These are phyloP conservation scores for Pseudogymnoascus sp. DNA, from an alignment of 2,329 filamentous ascomycete species.

Conservation along the genomic window DNA sequence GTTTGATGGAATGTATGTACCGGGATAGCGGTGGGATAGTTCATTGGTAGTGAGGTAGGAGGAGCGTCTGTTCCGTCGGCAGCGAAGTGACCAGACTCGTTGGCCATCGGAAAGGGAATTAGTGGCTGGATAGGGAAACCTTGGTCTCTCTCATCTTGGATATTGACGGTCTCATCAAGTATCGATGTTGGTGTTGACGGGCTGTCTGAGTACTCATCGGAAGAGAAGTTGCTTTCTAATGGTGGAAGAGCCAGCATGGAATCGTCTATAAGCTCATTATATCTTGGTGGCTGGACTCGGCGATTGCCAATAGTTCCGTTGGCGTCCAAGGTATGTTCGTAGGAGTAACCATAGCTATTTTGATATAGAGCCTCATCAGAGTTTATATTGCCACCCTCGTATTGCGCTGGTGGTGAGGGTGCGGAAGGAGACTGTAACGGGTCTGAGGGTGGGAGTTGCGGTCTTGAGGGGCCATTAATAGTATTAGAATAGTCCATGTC, in stretches of 20 bases:
- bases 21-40: background rate
- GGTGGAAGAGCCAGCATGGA: background rate
- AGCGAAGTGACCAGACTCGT: background rate
- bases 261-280: background rate
- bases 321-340: background rate
- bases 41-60: background rate
- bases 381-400: background rate
- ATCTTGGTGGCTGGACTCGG: background rate
- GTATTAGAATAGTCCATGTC: background rate
- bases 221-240: background rate
- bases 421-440: background rate
- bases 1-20: background rate
- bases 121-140: too few species aligned
- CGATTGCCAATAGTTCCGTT: too few species aligned
- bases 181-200: background rate
- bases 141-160: too few species aligned
- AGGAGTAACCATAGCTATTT: background rate
- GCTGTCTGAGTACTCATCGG: background rate
- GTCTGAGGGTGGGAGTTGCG: background rate
- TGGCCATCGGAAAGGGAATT: background rate
- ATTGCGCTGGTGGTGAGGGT: background rate
- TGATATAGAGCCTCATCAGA: background rate
- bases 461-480: background rate
- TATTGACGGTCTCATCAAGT: background rate
- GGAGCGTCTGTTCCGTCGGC: background rate